Evolutionary conservation across 306 rosid genomes (phyloP).

Genomic region (Trichosanthes truncata): DNA sequence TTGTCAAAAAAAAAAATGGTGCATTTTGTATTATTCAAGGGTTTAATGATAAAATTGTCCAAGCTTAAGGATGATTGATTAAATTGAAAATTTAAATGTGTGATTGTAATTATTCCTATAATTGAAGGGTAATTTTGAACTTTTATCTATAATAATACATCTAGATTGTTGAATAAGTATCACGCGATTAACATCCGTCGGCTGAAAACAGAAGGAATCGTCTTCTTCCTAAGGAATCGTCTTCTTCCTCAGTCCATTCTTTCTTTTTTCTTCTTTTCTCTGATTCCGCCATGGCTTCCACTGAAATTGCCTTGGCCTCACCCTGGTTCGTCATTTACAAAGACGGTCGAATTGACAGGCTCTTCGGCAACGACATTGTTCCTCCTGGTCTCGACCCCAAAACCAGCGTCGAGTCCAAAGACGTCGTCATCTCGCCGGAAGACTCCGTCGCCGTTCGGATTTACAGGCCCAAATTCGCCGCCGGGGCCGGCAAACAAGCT

Average conservation of each 20-base stretch:
- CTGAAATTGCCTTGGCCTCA: constrained; percentile 18
- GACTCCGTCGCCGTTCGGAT: constrained; percentile 40
- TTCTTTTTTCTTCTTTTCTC: neutral
- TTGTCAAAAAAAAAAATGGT: too few relatives aligned
- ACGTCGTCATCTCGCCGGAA: constrained; percentile 40
- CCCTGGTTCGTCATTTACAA: constrained; percentile 49
- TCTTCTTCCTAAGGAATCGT: neutral
- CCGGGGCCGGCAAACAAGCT: neutral
- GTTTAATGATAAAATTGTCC: too few relatives aligned
- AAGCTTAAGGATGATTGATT: too few relatives aligned
- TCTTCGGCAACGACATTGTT: constrained; percentile 23
- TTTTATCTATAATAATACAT: too few relatives aligned
- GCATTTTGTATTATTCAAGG: too few relatives aligned
- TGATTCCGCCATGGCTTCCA: constrained; percentile 22
- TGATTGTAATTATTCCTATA: too few relatives aligned
- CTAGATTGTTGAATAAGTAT: too few relatives aligned
- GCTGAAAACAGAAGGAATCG: too few relatives aligned
- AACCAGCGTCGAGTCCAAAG: constrained; percentile 55
- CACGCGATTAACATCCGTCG: too few relatives aligned
- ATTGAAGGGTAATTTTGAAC: too few relatives aligned
- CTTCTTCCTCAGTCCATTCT: neutral
- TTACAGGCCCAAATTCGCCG: constrained; percentile 32
- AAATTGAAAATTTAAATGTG: too few relatives aligned
- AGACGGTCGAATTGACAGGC: constrained; percentile 45
- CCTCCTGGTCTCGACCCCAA: constrained; percentile 34